These are phyloP conservation scores for Neophaeococcomyces aloes DNA, from an alignment of 2,329 filamentous ascomycete genomes.

Conservation along the genomic window DNA sequence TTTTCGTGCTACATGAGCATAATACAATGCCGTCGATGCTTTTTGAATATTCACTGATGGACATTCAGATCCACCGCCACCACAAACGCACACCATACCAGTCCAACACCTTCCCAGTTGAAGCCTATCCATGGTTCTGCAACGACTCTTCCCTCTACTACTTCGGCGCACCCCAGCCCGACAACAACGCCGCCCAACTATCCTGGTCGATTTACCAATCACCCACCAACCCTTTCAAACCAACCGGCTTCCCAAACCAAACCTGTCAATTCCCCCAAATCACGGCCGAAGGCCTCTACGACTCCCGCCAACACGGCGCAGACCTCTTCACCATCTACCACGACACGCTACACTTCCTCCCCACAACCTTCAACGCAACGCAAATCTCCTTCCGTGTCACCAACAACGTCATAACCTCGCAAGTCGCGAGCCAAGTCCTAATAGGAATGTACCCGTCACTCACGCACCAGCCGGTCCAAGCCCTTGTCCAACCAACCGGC, in stretches of 20 bases:
- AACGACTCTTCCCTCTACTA: conserved; percentile 59
- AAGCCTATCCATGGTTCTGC: conserved; percentile 64
- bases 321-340: conserved; percentile 70
- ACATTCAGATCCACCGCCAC: conserved; percentile 60
- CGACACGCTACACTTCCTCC: conserved; percentile 57
- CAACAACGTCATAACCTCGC: conserved; percentile 71
- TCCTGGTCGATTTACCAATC: conserved; percentile 58
- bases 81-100: conserved; percentile 78
- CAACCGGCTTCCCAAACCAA: conserved; percentile 54
- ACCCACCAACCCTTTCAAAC: conserved; percentile 55
- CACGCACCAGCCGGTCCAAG: conserved; percentile 23
- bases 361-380: conserved; percentile 35
- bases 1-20: too few species aligned
- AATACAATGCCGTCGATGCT: too few species aligned
- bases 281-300: conserved; percentile 58
- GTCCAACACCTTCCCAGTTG: conserved; percentile 63
- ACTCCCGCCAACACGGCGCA: conserved; percentile 65
- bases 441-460: conserved; percentile 53
- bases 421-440: conserved; percentile 67
- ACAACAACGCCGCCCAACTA: conserved; percentile 40
- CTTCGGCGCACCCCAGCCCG: conserved; percentile 48
- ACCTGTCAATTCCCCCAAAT: conserved; percentile 76
- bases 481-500: conserved; percentile 38
- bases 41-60: not conserved
- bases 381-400: conserved; percentile 60